Percentiles rank a stretch among this genome's conserved stretches.
Evolutionary conservation across 805 yeast species (phyloP).

Genomic region (Kluyveromyces dobzhanskii): DNA sequence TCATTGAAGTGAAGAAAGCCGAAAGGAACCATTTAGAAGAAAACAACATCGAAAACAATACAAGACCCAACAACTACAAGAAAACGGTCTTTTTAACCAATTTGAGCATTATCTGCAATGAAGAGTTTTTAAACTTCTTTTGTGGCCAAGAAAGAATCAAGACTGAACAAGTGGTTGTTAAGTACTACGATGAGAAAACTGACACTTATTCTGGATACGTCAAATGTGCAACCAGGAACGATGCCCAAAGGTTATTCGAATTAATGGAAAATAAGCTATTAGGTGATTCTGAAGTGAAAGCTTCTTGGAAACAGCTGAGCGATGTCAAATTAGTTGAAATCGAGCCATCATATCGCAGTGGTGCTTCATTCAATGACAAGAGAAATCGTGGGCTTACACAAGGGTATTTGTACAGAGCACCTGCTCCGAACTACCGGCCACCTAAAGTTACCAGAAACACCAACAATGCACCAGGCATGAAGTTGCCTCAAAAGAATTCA

Average conservation of each 20-base stretch:
- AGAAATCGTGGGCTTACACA: neutral
- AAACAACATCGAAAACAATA: slow-evolving; percentile 2
- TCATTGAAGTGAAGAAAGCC: slow-evolving; percentile 20
- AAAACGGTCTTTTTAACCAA: slow-evolving; percentile 18
- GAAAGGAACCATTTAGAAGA: slow-evolving; percentile 7
- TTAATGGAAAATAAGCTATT: slow-evolving; percentile 20
- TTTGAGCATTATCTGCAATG: slow-evolving; percentile 23
- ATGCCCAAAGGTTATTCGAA: slow-evolving; percentile 16
- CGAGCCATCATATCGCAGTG: neutral
- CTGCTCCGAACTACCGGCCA: slow-evolving; percentile 3
- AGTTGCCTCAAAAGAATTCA: neutral
- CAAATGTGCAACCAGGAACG: slow-evolving; percentile 15
- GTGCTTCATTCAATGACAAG: neutral
- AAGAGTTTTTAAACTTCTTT: slow-evolving; percentile 19
- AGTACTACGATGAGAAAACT: slow-evolving; percentile 11
- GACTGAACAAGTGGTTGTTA: slow-evolving; percentile 12
- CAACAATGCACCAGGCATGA: neutral
- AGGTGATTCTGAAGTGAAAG: slow-evolving; percentile 22
- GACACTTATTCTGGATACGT: slow-evolving; percentile 21
- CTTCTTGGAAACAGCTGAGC: slow-evolving; percentile 14
- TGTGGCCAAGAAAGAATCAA: slow-evolving; percentile 21
- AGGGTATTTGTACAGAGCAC: slow-evolving; percentile 3
- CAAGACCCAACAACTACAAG: slow-evolving; percentile 8
- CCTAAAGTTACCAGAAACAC: neutral
- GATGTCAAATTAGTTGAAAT: neutral